Conservation (phyloP, 371 early-diverging fungal genomes). For the Batrachochytrium dendrobatidis region DNA sequence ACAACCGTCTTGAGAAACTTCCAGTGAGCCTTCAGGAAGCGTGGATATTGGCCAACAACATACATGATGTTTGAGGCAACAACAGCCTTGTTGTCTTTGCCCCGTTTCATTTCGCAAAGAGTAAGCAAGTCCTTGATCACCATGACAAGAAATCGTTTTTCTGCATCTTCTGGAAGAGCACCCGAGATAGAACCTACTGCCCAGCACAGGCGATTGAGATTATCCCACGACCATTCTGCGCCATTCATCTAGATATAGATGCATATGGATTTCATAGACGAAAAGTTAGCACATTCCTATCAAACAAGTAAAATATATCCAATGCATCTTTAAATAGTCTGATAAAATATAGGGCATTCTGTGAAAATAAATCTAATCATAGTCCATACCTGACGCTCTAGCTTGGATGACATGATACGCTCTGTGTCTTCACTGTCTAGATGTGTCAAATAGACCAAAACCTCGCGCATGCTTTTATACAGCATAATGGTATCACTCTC, state of each 20-base stretch:
- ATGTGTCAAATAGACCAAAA: conserved; percentile 94
- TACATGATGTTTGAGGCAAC: conserved; percentile 99
- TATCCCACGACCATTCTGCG: conserved; percentile 91
- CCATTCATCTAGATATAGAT: conserved; percentile 72
- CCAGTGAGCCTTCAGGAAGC: conserved; percentile 98
- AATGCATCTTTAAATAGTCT: not conserved
- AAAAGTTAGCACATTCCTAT: not conserved
- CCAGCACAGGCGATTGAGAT: conserved; percentile 98
- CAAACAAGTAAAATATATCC: not conserved
- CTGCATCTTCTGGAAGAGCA: conserved; percentile 91
- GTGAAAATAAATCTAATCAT: conserved; percentile 6
- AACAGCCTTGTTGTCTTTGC: conserved; percentile 99
- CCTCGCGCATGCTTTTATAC: conserved; percentile 98
- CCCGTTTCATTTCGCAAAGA: conserved; percentile 88
- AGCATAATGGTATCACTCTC: conserved; percentile 97
- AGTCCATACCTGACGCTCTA: conserved; percentile 80
- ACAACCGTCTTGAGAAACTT: conserved; percentile 99
- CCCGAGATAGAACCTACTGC: conserved; percentile 98
- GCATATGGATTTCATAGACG: conserved; percentile 4
- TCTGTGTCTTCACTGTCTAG: conserved; percentile 90
- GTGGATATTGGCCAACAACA: conserved; percentile 97
- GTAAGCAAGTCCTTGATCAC: conserved; percentile 95
- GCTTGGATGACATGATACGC: conserved; percentile 86
- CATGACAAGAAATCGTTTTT: conserved; percentile 95
- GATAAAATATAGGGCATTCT: conserved; percentile 7